These are phyloP conservation scores for Fusarium oxysporum DNA, from an alignment of 2,329 filamentous ascomycete genomes.

Conservation along the genomic window DNA sequence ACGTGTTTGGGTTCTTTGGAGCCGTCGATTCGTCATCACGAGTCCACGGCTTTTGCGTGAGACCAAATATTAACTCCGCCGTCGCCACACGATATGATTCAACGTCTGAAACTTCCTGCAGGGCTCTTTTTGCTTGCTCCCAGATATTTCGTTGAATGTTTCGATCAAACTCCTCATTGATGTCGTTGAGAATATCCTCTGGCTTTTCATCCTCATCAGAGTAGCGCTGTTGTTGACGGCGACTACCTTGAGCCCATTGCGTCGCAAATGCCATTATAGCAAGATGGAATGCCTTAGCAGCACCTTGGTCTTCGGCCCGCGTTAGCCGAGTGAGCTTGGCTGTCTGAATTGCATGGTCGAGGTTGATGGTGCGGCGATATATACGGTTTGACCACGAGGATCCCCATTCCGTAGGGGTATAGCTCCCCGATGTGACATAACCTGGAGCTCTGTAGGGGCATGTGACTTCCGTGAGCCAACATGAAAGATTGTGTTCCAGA, in stretches of 20 bases:
- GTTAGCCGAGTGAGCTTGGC: conserved; percentile 36
- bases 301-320: conserved; percentile 33
- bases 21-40: conserved; percentile 18
- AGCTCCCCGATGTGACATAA: neutral
- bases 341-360: conserved; percentile 37
- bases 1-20: neutral
- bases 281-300: conserved; percentile 35
- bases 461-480: conserved; percentile 43
- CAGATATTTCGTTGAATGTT: conserved; percentile 51
- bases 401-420: conserved; percentile 38
- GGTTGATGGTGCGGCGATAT: conserved; percentile 40
- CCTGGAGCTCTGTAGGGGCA: conserved; percentile 40
- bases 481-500: conserved; percentile 42
- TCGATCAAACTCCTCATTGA: conserved; percentile 52
- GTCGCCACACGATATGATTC: conserved; percentile 54
- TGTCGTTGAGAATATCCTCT: conserved; percentile 34
- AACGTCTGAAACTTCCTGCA: conserved; percentile 50
- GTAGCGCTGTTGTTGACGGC: conserved; percentile 43
- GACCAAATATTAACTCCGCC: conserved; percentile 53
- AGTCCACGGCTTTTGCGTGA: conserved; percentile 50
- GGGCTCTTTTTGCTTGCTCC: conserved; percentile 50
- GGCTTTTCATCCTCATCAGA: conserved; percentile 20
- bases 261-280: conserved; percentile 44
- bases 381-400: conserved; percentile 43
- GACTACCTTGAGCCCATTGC: conserved; percentile 43